Conservation (phyloP, 2,329 filamentous ascomycete genomes). For the Phaeosphaeriaceae sp. region DNA sequence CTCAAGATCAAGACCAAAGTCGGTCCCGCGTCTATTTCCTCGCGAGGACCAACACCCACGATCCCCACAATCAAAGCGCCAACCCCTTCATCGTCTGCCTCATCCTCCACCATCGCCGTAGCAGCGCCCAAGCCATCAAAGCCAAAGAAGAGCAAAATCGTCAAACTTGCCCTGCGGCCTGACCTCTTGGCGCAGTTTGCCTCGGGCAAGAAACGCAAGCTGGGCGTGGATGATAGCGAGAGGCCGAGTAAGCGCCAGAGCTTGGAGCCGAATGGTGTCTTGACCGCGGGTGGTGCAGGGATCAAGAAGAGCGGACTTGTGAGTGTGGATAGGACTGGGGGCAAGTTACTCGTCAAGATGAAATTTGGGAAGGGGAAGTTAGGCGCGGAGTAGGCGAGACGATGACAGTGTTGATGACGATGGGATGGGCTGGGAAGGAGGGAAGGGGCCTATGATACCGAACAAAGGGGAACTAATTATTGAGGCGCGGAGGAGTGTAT, state of each 20-base stretch:
- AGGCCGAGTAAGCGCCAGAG: slow-evolving; percentile 38
- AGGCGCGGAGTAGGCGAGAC: not conserved
- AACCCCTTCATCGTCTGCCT: not conserved
- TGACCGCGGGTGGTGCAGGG: slow-evolving; percentile 10
- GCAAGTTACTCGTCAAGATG: slow-evolving; percentile 27
- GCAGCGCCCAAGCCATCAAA: slow-evolving; percentile 15
- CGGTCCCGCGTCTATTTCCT: slow-evolving; percentile 2
- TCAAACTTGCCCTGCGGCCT: slow-evolving; percentile 31
- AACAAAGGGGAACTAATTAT: not conserved
- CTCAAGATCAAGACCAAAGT: slow-evolving; percentile 38
- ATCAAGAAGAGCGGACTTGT: slow-evolving; percentile 23
- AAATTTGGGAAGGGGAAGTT: slow-evolving; percentile 23
- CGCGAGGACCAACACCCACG: slow-evolving; percentile 15
- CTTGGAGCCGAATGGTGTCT: slow-evolving; percentile 22
- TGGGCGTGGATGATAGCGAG: slow-evolving; percentile 22
- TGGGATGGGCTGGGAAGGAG: not conserved
- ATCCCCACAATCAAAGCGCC: slow-evolving; percentile 5
- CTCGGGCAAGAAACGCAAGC: slow-evolving; percentile 31
- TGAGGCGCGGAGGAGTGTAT: not conserved
- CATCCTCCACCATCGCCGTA: slow-evolving; percentile 2
- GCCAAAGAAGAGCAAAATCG: slow-evolving; percentile 34
- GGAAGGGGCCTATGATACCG: too few species aligned
- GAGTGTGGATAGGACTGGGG: slow-evolving; percentile 20
- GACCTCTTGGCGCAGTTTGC: slow-evolving; percentile 18
- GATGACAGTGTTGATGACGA: slow-evolving; percentile 1